Conservation (phyloP, 768 basidiomycete genomes). For the Boletus sp. region DNA sequence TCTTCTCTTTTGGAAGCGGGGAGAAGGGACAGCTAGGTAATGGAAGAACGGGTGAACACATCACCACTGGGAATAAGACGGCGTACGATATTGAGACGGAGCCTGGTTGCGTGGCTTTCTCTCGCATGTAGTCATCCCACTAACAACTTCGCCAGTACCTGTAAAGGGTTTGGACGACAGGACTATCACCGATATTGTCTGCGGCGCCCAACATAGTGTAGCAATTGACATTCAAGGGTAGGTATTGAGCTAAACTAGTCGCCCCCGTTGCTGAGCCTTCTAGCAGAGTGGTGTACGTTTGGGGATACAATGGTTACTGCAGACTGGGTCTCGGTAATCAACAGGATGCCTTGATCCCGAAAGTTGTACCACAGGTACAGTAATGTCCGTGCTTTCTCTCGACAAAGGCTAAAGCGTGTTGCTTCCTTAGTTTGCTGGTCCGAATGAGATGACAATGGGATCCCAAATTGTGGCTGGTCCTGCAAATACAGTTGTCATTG, state of each 20-base stretch:
- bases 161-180: slow-evolving; percentile 76
- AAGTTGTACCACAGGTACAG: slow-evolving; percentile 73
- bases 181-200: slow-evolving; percentile 78
- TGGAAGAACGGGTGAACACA: slow-evolving; percentile 90
- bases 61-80: slow-evolving; percentile 81
- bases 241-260: slow-evolving; percentile 9
- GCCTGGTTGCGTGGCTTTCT: slow-evolving; percentile 49
- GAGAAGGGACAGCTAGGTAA: slow-evolving; percentile 94
- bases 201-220: slow-evolving; percentile 84
- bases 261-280: slow-evolving; percentile 9
- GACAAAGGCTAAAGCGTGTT: neutral
- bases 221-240: slow-evolving; percentile 79
- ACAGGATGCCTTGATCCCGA: slow-evolving; percentile 76
- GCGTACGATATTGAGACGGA: slow-evolving; percentile 74
- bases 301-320: slow-evolving; percentile 92
- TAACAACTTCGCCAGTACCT: slow-evolving; percentile 46
- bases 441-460: slow-evolving; percentile 62
- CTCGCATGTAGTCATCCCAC: neutral
- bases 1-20: slow-evolving; percentile 87
- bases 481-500: slow-evolving; percentile 78
- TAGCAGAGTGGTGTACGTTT: slow-evolving; percentile 70
- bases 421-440: slow-evolving; percentile 65
- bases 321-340: slow-evolving; percentile 88
- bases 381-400: slow-evolving; percentile 2
- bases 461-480: slow-evolving; percentile 73